phyloP scores from a whole-genome alignment of 495 filamentous ascomycete species.

The Achaetomiella virescens region DNA sequence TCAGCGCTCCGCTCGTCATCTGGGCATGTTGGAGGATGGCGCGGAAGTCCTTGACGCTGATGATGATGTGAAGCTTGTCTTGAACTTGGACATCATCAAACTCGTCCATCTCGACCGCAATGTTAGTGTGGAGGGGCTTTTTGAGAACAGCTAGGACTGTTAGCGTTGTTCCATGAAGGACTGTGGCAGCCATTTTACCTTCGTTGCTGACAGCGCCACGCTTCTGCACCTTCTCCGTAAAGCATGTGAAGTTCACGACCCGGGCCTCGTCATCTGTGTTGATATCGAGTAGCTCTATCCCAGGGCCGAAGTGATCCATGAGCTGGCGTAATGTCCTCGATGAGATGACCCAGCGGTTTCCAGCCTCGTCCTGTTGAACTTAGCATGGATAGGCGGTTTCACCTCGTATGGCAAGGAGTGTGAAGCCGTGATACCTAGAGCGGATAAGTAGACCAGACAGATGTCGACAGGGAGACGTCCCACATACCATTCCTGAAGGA shows the following conservation, averaged over 20 bases:
- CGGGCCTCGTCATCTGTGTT: constrained; percentile 55
- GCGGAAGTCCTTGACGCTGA: constrained; percentile 92
- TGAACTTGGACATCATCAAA: constrained; percentile 78
- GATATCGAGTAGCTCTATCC: constrained; percentile 87
- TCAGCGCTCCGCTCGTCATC: constrained; percentile 60
- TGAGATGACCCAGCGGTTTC: constrained; percentile 73
- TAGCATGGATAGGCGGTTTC: constrained; percentile 71
- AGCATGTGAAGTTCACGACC: constrained; percentile 75
- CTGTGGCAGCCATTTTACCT: constrained; percentile 41
- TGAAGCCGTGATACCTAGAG: constrained; percentile 74
- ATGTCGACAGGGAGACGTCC: too few relatives aligned
- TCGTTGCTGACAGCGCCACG: constrained; percentile 63
- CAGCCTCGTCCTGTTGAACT: constrained; percentile 69
- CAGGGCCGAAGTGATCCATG: constrained; percentile 84
- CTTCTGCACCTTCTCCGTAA: constrained; percentile 73
- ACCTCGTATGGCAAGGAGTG: constrained; percentile 90
- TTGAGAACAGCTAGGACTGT: constrained; percentile 70
- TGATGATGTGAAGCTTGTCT: constrained; percentile 72
- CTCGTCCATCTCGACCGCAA: constrained; percentile 77
- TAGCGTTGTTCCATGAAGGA: background rate
- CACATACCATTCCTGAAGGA: constrained; percentile 73
- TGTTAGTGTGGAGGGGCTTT: constrained; percentile 87
- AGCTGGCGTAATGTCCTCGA: constrained; percentile 72
- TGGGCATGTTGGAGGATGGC: constrained; percentile 82
- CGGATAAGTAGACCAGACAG: background rate